Base-by-base conservation (phyloP, 73 alveolate species). In the Paraurostyla sp. region DNA sequence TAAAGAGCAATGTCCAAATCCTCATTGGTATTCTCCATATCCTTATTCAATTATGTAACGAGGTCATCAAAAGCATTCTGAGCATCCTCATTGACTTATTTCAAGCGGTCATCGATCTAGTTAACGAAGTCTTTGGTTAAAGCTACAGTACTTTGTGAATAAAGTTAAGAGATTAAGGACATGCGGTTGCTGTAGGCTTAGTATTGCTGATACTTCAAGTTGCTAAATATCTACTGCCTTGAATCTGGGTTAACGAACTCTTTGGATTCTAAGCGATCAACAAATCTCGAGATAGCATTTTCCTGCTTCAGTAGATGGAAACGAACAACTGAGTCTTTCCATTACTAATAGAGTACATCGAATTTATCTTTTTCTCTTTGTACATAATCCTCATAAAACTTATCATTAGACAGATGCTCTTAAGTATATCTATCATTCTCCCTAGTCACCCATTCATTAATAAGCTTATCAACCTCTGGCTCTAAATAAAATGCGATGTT, bases 401-500 rank as follows among this genome's bases (percentile, higher is more conserved):
- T 42, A 63, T 86, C 89, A 80, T 54, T 85, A 45, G 71, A 54
- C 23, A 22, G 88, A 46, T 85, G 94, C 76, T 90, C 93, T 35
- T 52, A 50, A 51, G 15, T 58, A 42, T 88, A 89, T 59, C 83
- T 82, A 48, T 69, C 89, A 49, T 50, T 78, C 41, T 88, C 92
- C 51, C 73, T 63, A 13, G 38, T 73, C 3, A 83, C 76, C 96
- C 96, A 91, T n/a, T 52, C 76, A 46, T 68, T 73, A 35, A 93
- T 90, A 18, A 93, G 92, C 46, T 76, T 35, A 40, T 84, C 95
- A 0, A 93, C 95, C 30, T 89, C 96, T 48, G 97, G 97, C 49
- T 87, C 94, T 2, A 93, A 84, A 22, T 71, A 20, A 75, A 93
- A 93, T 0, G 97, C 97, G 65, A 85, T 90, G 32, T 93, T 93